Evolutionary conservation across 2,329 filamentous ascomycete species (phyloP), one percentile per base, ranked within the genome.

Genomic region (Exophiala calicioides): DNA sequence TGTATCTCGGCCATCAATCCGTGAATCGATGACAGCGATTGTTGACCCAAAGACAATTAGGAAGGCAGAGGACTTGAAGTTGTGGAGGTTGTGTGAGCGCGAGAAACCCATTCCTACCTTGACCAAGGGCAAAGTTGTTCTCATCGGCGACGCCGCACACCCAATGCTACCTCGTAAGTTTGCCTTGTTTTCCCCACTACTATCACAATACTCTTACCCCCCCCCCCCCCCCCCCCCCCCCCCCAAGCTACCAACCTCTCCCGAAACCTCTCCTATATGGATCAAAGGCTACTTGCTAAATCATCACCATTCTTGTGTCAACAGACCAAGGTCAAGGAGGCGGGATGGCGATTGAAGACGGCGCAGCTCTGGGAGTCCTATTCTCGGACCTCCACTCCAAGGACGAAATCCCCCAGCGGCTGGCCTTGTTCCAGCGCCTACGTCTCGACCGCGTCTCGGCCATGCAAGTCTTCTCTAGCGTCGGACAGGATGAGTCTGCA

Each of bases 301-400:
- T n/a, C n/a, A n/a, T n/a, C n/a, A n/a, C n/a, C n/a, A n/a, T n/a
- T n/a, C n/a, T n/a, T n/a, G n/a, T n/a, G n/a, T n/a, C n/a, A n/a
- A 33, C 6, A 42, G 39, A 80, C 50, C 79, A 81, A 63, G 81
- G 75, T 0, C 80, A 84, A 60, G 82, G 82, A 2, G 83, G 76
- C 7, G 81, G 68, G 0, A 71, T 79, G 47, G 83, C 84, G 0
- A 84, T 87, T 34, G 83, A 88, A 60, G 84, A 88, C 52, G 82
- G 77, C 0, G 78, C 77, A 0, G 74, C 81, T 0, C 61, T 87
- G 1, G 75, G 73, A 1, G 74, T 77, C 2, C 48, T 62, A 0
- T 52, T 70, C 6, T 40, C 58, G 2, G 50, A 56, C n/a, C 57
- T 59, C 2, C 40, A 19, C 2, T 40, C 44, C 27, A 47, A 47